Evolutionary conservation across 768 basidiomycete genomes (phyloP), one percentile per base, ranked within the genome.

Genomic region (Boletus subcaerulescens): DNA sequence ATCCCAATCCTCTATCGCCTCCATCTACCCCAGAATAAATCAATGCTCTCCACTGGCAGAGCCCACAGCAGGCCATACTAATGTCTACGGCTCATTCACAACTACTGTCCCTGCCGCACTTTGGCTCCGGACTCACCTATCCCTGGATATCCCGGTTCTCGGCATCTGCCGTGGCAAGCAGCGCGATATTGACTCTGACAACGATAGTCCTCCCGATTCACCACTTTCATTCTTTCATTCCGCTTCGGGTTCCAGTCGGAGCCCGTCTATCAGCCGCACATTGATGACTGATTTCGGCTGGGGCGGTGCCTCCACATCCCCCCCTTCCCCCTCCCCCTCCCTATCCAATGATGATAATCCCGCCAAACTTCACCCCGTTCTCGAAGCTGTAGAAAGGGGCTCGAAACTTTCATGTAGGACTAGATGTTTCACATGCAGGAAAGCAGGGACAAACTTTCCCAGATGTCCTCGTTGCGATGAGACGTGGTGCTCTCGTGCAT

Each of bases 401-500:
- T 87, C 85, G 5, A 80, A 70, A 61, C 66, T 87, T 47, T 78
- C 81, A 45, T 62, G 61, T 24, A 69, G 67, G 36, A 62, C 70
- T 12, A 59, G 65, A 33, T 87, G 85, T 53, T 75, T 79, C 11
- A 76, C 81, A 1, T 87, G 85, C 62, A 69, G 68, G 33, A 83
- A 79, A 62, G 48, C 63, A 1, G 85, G 85, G 0, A 66, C 70
- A 14, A 80, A 83, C 55, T 87, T 77, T 64, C 85, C 85, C 14
- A 77, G 78, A n/a, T 87, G 85, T 63, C 74, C 78, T 8, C 80
- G 77, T 55, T 87, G 85, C 58, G 69, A 74, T 22, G 76, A 77
- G 31, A 78, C 74, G 71, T 87, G 85, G 85, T 87, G 85, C 60
- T 85, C 84, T 24, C 74, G 85, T 50, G 68, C 79, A 31, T 87